Base-by-base conservation (phyloP, 2,329 filamentous ascomycete species). In the Eurotiales sp. region DNA sequence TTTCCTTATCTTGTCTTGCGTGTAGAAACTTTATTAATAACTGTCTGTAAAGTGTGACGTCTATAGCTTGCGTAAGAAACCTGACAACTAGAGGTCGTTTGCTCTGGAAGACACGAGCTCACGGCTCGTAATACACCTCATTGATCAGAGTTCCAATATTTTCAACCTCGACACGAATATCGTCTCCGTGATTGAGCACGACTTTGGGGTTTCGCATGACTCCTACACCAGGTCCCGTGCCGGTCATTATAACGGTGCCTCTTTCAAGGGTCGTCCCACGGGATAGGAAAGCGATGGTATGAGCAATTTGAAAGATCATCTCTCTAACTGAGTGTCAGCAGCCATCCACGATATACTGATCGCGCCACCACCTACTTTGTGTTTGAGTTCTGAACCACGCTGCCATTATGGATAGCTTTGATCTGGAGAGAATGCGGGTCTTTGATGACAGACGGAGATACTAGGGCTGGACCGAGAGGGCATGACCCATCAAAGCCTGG, bases 201-300 rank as follows among this genome's bases (percentile, higher is more conserved):
- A 73, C 60, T 45, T 72, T 72, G 0, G 72, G 71, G 25, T 68
- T 65, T 29, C 69, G 63, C 58, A 70, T 69, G 3, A 67, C 65
- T 4, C 74, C 74, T 15, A 77, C 72, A 21, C 74, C 73, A 0
- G 68, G 65, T 0, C 67, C 67, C 1, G 72, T 73, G 17, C 70
- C 70, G 7, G 69, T 72, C 60, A 72, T 65, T 47, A 72, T 71
- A 15, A 73, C 45, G 1, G 68, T 71, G 7, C 70, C 70, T 10
- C 58, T 57, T 46, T 65, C 67, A 11, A 73, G 58, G 3, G 69
- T 73, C 2, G 69, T 72, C 2, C 69, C 66, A 42, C 69, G 65
- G 2, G 66, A 70, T 3, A 72, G 43, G 27, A 66, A 71, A 10
- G 67, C 57, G 34, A 72, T 65, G 6, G 63, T 65, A 32, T 69